Percentiles rank a stretch among this genome's conserved stretches.
phyloP scores from a whole-genome alignment of 352 stramenopile species.

The Pseudoperonospora humuli region DNA sequence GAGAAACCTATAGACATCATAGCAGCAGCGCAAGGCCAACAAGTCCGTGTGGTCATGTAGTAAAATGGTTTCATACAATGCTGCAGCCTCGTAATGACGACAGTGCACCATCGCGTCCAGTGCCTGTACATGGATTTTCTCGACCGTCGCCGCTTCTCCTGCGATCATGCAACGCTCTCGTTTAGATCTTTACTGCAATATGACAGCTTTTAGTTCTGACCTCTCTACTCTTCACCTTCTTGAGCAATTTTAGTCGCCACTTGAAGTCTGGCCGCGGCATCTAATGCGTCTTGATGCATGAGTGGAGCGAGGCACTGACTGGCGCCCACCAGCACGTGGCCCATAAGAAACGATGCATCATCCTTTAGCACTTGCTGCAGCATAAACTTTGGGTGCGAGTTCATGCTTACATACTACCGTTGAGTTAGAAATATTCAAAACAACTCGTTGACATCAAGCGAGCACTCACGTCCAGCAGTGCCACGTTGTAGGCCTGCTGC shows the following conservation, averaged over 20 bases:
- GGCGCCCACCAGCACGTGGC: constrained; percentile 68
- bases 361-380: constrained; percentile 57
- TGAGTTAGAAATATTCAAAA: constrained; percentile 20
- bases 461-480: constrained; percentile 46
- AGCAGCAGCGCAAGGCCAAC: constrained; percentile 67
- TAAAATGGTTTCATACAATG: constrained; percentile 78
- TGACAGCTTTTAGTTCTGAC: background rate
- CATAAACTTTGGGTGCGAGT: constrained; percentile 66
- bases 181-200: constrained; percentile 2
- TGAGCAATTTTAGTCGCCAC: constrained; percentile 29
- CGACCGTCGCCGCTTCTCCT: constrained; percentile 24
- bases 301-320: constrained; percentile 63
- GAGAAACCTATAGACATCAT: constrained; percentile 72
- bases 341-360: constrained; percentile 69
- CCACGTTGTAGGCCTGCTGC: constrained; percentile 61
- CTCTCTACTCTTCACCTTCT: constrained; percentile 18
- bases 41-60: constrained; percentile 56
- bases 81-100: constrained; percentile 54
- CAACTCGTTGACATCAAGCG: background rate
- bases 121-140: constrained; percentile 71
- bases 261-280: constrained; percentile 31
- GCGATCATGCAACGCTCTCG: constrained; percentile 1
- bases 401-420: constrained; percentile 68
- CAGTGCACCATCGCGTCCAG: constrained; percentile 63
- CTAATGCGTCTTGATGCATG: constrained; percentile 57